Evolutionary conservation across 345 rosid species (phyloP).

Genomic region (Pugionium cornutum): DNA sequence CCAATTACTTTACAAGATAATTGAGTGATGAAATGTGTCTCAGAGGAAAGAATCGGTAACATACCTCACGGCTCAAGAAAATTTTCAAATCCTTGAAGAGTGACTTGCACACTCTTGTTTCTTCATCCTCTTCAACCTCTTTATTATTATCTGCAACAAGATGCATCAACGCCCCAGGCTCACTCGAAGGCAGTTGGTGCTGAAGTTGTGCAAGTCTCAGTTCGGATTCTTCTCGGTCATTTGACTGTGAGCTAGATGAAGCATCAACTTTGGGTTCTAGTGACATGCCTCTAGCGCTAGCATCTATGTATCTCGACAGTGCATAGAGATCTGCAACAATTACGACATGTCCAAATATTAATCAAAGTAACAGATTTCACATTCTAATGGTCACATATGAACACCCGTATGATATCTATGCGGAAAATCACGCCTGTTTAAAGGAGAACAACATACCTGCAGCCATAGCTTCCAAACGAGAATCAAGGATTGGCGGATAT

Average conservation of each 20-base stretch:
- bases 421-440: background rate
- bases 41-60: constrained; percentile 6
- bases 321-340: constrained; percentile 83
- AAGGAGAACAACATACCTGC: constrained; percentile 55
- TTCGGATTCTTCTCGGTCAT: constrained; percentile 63
- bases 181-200: constrained; percentile 87
- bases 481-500: constrained; percentile 92
- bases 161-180: constrained; percentile 94
- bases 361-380: background rate
- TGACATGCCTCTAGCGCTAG: constrained; percentile 49
- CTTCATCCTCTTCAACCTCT: constrained; percentile 89
- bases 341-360: constrained; percentile 1
- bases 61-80: constrained; percentile 95
- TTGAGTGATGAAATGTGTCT: background rate
- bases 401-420: background rate
- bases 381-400: no score
- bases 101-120: constrained; percentile 71
- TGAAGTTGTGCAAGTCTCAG: constrained; percentile 95
- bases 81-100: constrained; percentile 72
- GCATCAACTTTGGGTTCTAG: constrained; percentile 44
- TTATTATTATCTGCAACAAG: constrained; percentile 59
- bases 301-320: constrained; percentile 71
- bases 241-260: constrained; percentile 50
- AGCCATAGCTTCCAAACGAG: constrained; percentile 83
- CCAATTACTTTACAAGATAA: background rate